A percentile compares a stretch with the other conserved stretches of the same genome.
phyloP scores from a whole-genome alignment of 2,329 filamentous ascomycete species.

The Sarocladium kiliense region DNA sequence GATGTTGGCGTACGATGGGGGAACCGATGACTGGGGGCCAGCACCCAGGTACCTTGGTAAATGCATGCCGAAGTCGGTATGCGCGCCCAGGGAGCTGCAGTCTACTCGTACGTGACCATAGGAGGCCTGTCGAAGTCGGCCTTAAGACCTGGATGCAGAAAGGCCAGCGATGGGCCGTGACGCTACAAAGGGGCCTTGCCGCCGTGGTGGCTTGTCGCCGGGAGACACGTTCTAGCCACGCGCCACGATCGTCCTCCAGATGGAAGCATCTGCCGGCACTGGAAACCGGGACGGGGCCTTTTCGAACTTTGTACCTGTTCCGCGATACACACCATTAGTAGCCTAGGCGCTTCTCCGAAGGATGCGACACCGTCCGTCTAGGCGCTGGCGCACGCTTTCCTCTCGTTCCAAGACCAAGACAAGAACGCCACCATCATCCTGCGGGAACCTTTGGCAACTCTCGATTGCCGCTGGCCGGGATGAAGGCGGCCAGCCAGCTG shows the following conservation, averaged over 20 bases:
- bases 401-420: too few relatives aligned
- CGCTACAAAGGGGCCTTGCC: conserved; percentile 6
- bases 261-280: neutral
- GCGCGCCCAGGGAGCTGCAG: neutral
- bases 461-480: neutral
- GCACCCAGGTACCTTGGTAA: neutral
- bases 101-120: too few relatives aligned
- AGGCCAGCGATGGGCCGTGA: neutral
- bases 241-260: neutral
- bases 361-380: too few relatives aligned
- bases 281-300: neutral
- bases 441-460: conserved; percentile 2
- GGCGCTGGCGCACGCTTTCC: too few relatives aligned
- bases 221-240: neutral
- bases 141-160: too few relatives aligned
- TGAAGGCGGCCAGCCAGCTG: neutral
- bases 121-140: too few relatives aligned
- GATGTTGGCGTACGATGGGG: neutral
- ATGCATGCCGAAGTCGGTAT: neutral
- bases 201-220: neutral
- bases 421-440: neutral
- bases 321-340: neutral
- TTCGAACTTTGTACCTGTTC: neutral
- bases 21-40: neutral
- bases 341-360: too few relatives aligned